Base-by-base conservation (phyloP, 148 eudicot species). In the Camellia lanceoleosa region DNA sequence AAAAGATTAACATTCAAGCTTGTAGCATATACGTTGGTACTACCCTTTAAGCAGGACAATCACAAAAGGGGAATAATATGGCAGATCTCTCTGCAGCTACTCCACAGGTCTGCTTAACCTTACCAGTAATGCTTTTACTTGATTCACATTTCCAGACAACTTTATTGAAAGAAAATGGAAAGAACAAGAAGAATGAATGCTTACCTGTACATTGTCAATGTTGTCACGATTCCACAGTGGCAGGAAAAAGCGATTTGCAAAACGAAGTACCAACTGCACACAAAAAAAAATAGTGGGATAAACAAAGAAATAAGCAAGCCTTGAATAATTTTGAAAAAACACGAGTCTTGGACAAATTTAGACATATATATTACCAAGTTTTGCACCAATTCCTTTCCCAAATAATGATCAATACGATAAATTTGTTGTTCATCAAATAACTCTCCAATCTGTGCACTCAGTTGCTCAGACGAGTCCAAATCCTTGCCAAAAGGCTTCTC, bases 401-500 rank as follows among this genome's bases (percentile, higher is more conserved):
- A 66, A 73, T 94, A 96, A 80, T 96, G 99, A 88, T 96, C 98
- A 74, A 96, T 96, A 71, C 99, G 97, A 73, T 92, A 96, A 72
- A 96, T 90, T 49, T 96, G 99, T 61, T 95, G 88, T 80, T 96
- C 99, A 58, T 92, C 90, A 87, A 96, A 96, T 83, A 96, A 66
- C 88, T 91, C 87, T 60, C 98, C 98, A 72, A 96, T 96, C 80
- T 94, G 97, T 23, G 91, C 71, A 86, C 99, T 93, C 42, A 96
- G 93, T 84, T 90, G 80, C 84, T 96, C 99, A 54, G 99, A 87
- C 56, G 99, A 94, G 63, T 84, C 89, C 80, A 92, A 85, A 87
- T 94, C 99, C 85, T 79, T 96, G 46, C 99, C 99, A 81, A 96
- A 96, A 54, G 98, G 98, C 92, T 96, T 96, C 86, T 96, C 99